Conservation (phyloP, 768 basidiomycete species). For the Punctularia strigosozonata region DNA sequence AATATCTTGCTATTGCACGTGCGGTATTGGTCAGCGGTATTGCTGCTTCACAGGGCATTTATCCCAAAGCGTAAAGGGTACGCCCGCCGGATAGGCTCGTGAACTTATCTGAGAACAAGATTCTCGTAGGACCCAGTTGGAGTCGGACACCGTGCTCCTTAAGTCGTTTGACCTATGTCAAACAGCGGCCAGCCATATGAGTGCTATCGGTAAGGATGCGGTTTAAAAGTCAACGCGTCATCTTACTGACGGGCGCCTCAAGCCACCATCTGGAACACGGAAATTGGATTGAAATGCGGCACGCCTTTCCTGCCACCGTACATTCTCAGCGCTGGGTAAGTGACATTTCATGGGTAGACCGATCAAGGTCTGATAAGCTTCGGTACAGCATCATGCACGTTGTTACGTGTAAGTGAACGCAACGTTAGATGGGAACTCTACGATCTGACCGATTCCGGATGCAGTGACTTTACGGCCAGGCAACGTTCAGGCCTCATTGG, state of each 20-base stretch:
- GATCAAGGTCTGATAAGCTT: constrained; percentile 6
- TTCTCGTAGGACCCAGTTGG: constrained; percentile 4
- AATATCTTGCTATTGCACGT: constrained; percentile 60
- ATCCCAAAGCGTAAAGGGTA: constrained; percentile 30
- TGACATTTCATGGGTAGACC: constrained; percentile 3
- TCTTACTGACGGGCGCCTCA: constrained; percentile 3
- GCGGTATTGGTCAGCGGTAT: constrained; percentile 65
- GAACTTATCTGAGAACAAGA: constrained; percentile 6
- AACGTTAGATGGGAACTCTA: constrained; percentile 9
- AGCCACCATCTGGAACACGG: constrained; percentile 53
- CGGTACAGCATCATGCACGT: constrained; percentile 73
- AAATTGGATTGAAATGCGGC: constrained; percentile 44
- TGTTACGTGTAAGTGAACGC: constrained; percentile 41
- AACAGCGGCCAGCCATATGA: constrained; percentile 60
- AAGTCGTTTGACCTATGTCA: constrained; percentile 71
- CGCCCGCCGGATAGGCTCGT: not conserved
- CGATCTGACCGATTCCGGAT: constrained; percentile 1
- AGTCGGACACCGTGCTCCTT: constrained; percentile 32
- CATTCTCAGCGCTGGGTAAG: constrained; percentile 62
- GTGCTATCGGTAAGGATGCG: constrained; percentile 40
- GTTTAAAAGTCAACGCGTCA: not conserved
- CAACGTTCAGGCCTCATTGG: constrained; percentile 56
- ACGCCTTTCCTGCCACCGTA: constrained; percentile 62
- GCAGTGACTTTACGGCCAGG: constrained; percentile 63
- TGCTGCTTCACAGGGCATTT: constrained; percentile 72